These are phyloP conservation scores for Boletus rubescentipes DNA, from an alignment of 768 basidiomycete species.

Conservation along the genomic window DNA sequence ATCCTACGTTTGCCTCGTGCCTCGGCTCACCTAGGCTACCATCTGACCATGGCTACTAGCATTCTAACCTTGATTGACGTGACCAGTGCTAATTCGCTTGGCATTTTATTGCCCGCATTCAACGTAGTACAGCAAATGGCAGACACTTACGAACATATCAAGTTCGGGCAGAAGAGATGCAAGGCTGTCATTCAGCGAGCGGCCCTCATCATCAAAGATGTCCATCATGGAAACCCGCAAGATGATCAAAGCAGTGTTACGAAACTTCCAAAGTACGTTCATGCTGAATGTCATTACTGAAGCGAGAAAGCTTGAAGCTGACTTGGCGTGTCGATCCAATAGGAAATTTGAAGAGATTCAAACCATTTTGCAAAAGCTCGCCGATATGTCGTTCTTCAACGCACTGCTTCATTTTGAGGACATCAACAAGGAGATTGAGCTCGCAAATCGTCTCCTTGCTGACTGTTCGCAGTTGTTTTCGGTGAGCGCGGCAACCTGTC, in stretches of 20 bases:
- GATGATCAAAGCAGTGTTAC: background rate
- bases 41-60: too few species aligned
- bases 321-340: background rate
- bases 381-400: conserved; percentile 5
- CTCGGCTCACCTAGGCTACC: too few species aligned
- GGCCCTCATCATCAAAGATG: background rate
- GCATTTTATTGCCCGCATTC: background rate
- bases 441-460: background rate
- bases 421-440: background rate
- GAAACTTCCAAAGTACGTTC: background rate
- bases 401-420: conserved; percentile 1
- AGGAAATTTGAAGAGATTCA: conserved; percentile 6
- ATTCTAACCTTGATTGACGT: background rate
- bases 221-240: background rate
- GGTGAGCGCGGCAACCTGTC: background rate
- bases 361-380: background rate
- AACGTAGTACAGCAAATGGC: background rate
- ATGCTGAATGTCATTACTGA: too few species aligned
- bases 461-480: conserved; percentile 1
- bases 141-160: background rate
- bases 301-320: background rate
- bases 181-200: conserved; percentile 1
- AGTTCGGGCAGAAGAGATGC: background rate
- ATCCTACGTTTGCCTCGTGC: too few species aligned
- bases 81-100: background rate